These are phyloP conservation scores for Sabuloglossum arenarium DNA, from an alignment of 495 filamentous ascomycete species.

Conservation along the genomic window DNA sequence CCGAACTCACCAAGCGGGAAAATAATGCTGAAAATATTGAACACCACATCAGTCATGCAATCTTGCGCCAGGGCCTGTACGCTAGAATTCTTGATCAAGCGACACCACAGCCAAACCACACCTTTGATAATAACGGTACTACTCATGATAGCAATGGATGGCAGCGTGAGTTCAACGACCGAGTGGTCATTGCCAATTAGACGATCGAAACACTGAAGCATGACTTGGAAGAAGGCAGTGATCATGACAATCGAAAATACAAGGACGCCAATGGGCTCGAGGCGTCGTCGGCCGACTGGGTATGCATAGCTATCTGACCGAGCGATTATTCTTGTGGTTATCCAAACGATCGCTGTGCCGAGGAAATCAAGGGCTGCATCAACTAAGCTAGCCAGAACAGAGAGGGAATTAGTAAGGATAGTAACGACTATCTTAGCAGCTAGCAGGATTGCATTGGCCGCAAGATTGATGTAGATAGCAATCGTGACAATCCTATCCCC, in stretches of 20 bases:
- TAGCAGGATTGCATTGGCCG: conserved; percentile 63
- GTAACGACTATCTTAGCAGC: conserved; percentile 64
- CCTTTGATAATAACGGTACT: conserved; percentile 65
- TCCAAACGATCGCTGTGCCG: conserved; percentile 70
- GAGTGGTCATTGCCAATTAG: conserved; percentile 42
- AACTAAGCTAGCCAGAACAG: conserved; percentile 72
- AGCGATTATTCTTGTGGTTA: conserved; percentile 52
- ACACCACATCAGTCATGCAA: conserved; percentile 56
- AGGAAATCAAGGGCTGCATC: conserved; percentile 80
- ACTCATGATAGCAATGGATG: conserved; percentile 64
- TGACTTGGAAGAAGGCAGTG: conserved; percentile 73
- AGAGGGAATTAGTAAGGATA: conserved; percentile 59
- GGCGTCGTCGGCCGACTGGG: conserved; percentile 54
- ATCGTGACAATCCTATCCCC: conserved; percentile 45
- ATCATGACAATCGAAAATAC: conserved; percentile 75
- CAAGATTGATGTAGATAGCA: conserved; percentile 71
- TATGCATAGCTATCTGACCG: conserved; percentile 62
- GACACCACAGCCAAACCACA: conserved; percentile 79
- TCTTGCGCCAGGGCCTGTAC: conserved; percentile 65
- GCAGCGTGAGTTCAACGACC: conserved; percentile 48
- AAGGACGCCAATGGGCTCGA: conserved; percentile 63
- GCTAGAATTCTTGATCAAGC: conserved; percentile 67
- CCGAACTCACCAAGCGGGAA: conserved; percentile 44
- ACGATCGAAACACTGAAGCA: conserved; percentile 44
- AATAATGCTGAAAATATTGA: conserved; percentile 79